Base-by-base conservation (phyloP, 2,329 filamentous ascomycete species). In the Cordyceps javanica region DNA sequence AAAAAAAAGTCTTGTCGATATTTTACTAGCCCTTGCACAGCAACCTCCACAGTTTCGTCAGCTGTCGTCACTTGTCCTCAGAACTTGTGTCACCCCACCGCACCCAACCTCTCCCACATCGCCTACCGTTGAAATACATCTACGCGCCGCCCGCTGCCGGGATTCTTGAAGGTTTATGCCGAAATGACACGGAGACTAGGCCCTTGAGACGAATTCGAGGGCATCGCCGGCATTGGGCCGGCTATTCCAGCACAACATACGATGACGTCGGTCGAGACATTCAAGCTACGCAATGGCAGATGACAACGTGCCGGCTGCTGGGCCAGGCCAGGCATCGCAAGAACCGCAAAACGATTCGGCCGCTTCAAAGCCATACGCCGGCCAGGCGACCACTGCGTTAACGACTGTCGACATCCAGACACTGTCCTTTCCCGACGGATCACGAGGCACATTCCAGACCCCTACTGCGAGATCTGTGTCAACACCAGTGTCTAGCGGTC, bases 361-460 rank as follows among this genome's bases (percentile, higher is more conserved):
- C 60, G 69, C 80, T 60, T 10, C 73, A 46, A 63, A 72, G 72
- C 61, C 72, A 70, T 67, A 77, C 56, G 78, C 76, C 62, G 85
- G 88, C 2, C 85, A 84, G 59, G 85, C 93, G 49, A 97, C 92
- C 3, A 97, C 91, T 1, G 91, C 91, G 10, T 68, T 97, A 14
- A 93, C 91, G 0, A 82, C 90, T 16, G 81, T 91, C 61, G 91
- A 93, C 63, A 87, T 92, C 57, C 88, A 90, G 64, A 90, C 88
- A 0, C 79, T 92, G 51, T 85, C 86, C 1, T 87, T 89, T 61
- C 85, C 84, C 11, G 89, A 90, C 68, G 85, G 83, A 59, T 82
- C 83, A 21, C 79, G 83, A 59, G 86, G 88, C 38, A 86, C 82
- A 1, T 87, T 88, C 65, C 72, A 79, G 50, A 75, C 70, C 23